phyloP scores from a whole-genome alignment of 1,139 yeast species.

The Pichia sp. region DNA sequence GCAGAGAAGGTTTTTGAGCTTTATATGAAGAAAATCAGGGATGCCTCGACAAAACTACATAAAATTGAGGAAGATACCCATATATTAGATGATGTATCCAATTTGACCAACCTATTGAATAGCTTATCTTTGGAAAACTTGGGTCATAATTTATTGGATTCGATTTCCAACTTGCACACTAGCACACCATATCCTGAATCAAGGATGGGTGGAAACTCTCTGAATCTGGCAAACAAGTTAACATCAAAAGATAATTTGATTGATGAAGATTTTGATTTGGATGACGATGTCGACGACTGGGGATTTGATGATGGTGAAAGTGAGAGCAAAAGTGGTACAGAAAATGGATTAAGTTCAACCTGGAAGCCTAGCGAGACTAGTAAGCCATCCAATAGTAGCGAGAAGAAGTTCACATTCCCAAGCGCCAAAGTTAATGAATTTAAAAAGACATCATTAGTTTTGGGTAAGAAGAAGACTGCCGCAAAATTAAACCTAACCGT shows the following conservation, averaged over 20 bases:
- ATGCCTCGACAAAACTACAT: slow-evolving; percentile 55
- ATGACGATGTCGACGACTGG: slow-evolving; percentile 35
- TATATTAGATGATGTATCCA: slow-evolving; percentile 24
- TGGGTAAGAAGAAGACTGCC: slow-evolving; percentile 21
- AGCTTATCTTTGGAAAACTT: slow-evolving; percentile 23
- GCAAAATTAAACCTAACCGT: slow-evolving; percentile 14
- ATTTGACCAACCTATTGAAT: slow-evolving; percentile 25
- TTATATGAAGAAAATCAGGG: slow-evolving; percentile 61
- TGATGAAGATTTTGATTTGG: slow-evolving; percentile 21
- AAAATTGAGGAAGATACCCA: slow-evolving; percentile 42
- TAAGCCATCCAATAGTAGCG: slow-evolving; percentile 15
- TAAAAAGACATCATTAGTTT: slow-evolving; percentile 17
- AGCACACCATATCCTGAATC: slow-evolving; percentile 14
- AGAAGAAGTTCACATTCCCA: slow-evolving; percentile 6
- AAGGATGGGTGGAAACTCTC: neutral
- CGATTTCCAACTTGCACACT: slow-evolving; percentile 12
- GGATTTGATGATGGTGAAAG: slow-evolving; percentile 29
- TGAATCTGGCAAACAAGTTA: neutral
- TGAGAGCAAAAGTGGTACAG: neutral
- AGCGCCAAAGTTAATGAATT: neutral
- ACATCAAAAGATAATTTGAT: slow-evolving; percentile 6
- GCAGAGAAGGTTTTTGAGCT: slow-evolving; percentile 65
- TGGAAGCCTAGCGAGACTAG: neutral
- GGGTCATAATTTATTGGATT: slow-evolving; percentile 20
- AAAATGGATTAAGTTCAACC: too few species aligned